Base-by-base conservation (phyloP, 331 rosid genomes). In the Quercus phellos region DNA sequence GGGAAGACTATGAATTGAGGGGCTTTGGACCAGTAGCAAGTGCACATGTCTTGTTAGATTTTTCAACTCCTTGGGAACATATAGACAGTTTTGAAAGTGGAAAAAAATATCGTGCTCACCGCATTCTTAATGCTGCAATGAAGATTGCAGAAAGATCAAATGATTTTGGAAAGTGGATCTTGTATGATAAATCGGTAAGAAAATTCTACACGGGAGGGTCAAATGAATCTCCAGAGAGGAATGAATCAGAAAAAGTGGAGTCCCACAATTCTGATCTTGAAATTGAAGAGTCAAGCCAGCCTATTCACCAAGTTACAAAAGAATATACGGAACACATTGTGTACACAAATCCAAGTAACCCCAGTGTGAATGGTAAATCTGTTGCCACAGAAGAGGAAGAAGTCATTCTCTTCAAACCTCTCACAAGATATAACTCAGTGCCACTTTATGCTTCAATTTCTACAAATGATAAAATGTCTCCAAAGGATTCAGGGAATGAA, bases 1-100 rank as follows among this genome's bases (percentile, higher is more conserved):
- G 99, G 99, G 99, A 95, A 82, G 99, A 93, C 85, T 91, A 83
- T 79, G 99, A 93, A 79, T 87, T 95, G 87, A 88, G 98, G 84
- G 97, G 98, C 22, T 95, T 93, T 83, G 78, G 81, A 38, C 94
- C 98, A 13, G 72, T 89, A 60, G 71, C 88, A 72, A 51, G 30
- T 70, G 78, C 87, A 30, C 98, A 91, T 35, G 75, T 67, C 22
- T 80, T 83, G 18, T 80, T 93, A 51, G 90, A 91, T 75, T 92
- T 91, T 82, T 82, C 89, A 32, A 81, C 88, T 69, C 83, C 78
- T 19, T 79, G 82, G 90, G 93, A 86, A 64, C 84, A 83, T 72
- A 77, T 69, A 18, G 88, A 89, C 69, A 83, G 82, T 66, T 90
- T 64, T 59, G 89, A 88, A 81, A 81, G 87, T 69, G 92, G 92